phyloP scores from a whole-genome alignment of 2,329 filamentous ascomycete species.

The Rhynchosporium secalis region DNA sequence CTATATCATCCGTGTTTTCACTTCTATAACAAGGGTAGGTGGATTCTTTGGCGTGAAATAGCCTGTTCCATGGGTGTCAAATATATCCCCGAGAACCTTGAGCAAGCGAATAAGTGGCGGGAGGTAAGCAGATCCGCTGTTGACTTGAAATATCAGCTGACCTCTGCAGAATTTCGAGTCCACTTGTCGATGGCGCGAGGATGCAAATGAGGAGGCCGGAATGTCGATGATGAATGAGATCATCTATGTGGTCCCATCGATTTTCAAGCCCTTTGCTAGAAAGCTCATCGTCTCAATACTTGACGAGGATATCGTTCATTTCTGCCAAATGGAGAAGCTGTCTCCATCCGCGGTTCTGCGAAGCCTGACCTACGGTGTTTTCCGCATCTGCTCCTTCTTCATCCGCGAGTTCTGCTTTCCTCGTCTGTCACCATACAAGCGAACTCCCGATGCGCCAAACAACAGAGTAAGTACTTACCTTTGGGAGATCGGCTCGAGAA shows the following conservation, averaged over 20 bases:
- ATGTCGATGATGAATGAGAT: constrained; percentile 25
- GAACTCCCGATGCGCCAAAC: constrained; percentile 12
- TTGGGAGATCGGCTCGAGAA: background rate
- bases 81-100: constrained; percentile 21
- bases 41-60: constrained; percentile 25
- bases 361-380: constrained; percentile 14
- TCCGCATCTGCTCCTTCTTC: constrained; percentile 17
- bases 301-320: constrained; percentile 19
- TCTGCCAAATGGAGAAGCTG: constrained; percentile 20
- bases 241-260: constrained; percentile 12
- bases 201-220: constrained; percentile 18
- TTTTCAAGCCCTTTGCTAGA: constrained; percentile 19
- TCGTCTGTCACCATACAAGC: constrained; percentile 20
- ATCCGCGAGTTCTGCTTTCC: constrained; percentile 17
- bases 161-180: constrained; percentile 19
- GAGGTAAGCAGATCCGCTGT: constrained; percentile 1
- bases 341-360: constrained; percentile 17
- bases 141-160: background rate
- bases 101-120: constrained; percentile 23
- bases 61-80: constrained; percentile 20
- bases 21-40: constrained; percentile 1
- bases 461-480: constrained; percentile 14
- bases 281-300: constrained; percentile 21
- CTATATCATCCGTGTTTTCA: background rate
- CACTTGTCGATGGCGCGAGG: constrained; percentile 22